A percentile compares a stretch with the other conserved stretches of the same genome.
Conservation (phyloP, 129 eudicot species). For the Saussurea involucrata region DNA sequence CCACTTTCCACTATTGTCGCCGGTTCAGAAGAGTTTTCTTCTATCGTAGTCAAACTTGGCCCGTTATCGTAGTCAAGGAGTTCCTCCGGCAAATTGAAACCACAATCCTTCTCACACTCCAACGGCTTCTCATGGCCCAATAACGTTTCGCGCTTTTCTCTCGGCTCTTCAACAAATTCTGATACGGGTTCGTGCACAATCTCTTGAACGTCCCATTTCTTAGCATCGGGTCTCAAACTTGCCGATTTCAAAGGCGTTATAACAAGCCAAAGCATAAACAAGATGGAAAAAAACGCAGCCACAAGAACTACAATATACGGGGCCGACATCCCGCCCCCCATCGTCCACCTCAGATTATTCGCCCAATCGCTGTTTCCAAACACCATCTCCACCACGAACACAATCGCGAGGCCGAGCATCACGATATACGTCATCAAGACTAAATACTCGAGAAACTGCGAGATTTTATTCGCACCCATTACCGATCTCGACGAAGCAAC, state of each 20-base stretch:
- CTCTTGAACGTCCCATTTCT: slow-evolving; percentile 41
- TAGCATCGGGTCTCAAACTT: slow-evolving; percentile 35
- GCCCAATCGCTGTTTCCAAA: slow-evolving; percentile 93
- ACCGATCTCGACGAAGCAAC: slow-evolving; percentile 69
- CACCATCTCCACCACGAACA: slow-evolving; percentile 71
- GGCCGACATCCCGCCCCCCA: slow-evolving; percentile 40
- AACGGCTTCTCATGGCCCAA: not conserved
- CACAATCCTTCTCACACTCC: slow-evolving; percentile 33
- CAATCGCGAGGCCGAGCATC: slow-evolving; percentile 58
- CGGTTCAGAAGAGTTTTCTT: slow-evolving; percentile 40
- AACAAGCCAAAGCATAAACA: slow-evolving; percentile 66
- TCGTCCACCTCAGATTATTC: slow-evolving; percentile 62
- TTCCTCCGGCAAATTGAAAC: slow-evolving; percentile 48
- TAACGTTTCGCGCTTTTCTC: slow-evolving; percentile 31
- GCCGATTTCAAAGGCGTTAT: slow-evolving; percentile 75
- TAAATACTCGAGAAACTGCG: slow-evolving; percentile 57
- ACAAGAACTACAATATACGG: slow-evolving; percentile 46
- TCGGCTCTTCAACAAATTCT: slow-evolving; percentile 24
- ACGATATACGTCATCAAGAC: slow-evolving; percentile 54
- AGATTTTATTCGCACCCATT: slow-evolving; percentile 70
- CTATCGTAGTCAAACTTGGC: slow-evolving; percentile 33
- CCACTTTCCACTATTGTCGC: slow-evolving; percentile 14
- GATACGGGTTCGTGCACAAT: slow-evolving; percentile 29
- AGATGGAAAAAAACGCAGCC: slow-evolving; percentile 50
- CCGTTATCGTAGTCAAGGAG: slow-evolving; percentile 44